phyloP scores from a whole-genome alignment of 208 protist genomes.

The Trypanosoma avium region DNA sequence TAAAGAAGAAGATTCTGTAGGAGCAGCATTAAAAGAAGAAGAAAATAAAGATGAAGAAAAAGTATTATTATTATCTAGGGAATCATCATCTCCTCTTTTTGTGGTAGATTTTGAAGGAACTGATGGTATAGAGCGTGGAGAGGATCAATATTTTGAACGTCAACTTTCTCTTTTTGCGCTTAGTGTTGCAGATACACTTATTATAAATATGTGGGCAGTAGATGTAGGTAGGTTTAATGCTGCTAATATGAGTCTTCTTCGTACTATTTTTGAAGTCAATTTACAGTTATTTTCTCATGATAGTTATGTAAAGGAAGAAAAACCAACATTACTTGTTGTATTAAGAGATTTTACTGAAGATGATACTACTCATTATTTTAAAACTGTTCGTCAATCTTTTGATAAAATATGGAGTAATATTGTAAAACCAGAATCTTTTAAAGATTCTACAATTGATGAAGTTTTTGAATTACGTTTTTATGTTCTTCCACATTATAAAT shows the following conservation, averaged over 20 bases:
- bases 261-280: constrained; percentile 96
- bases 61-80: constrained; percentile 14
- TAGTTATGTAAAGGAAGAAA: constrained; percentile 74
- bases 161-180: constrained; percentile 97
- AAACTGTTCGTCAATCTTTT: constrained; percentile 89
- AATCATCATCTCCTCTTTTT: constrained; percentile 52
- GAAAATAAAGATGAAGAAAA: constrained; percentile 20
- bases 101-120: constrained; percentile 98
- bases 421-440: constrained; percentile 60
- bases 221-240: constrained; percentile 96
- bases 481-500: constrained; percentile 84
- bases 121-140: constrained; percentile 95
- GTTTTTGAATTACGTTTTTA: constrained; percentile 76
- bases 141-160: constrained; percentile 96
- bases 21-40: background rate
- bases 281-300: constrained; percentile 93
- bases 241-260: constrained; percentile 94
- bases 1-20: background rate
- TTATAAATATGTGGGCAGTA: constrained; percentile 97
- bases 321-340: constrained; percentile 96
- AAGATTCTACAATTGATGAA: constrained; percentile 52
- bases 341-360: constrained; percentile 94
- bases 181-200: constrained; percentile 94
- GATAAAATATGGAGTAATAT: constrained; percentile 93
- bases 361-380: constrained; percentile 72